Percentiles rank a stretch among this genome's conserved stretches.
phyloP scores from a whole-genome alignment of 164 flowering plant genomes.

The Pachysandra terminalis region DNA sequence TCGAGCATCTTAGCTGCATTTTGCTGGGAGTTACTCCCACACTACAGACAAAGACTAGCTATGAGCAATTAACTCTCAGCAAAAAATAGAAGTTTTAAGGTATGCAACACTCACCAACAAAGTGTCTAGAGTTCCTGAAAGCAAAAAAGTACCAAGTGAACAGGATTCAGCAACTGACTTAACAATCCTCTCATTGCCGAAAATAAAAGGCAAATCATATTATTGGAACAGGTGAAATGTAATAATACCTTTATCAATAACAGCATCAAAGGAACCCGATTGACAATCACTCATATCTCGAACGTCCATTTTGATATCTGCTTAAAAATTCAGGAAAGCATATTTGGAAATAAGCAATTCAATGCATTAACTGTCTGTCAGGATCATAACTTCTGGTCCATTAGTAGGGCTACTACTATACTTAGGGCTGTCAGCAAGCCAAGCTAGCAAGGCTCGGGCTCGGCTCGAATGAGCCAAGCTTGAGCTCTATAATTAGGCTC shows the following conservation, averaged over 20 bases:
- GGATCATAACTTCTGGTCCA: neutral
- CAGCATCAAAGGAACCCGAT: no score
- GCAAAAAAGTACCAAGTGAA: constrained; percentile 12
- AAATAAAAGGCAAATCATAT: neutral
- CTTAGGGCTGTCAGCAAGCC: no score
- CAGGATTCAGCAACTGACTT: constrained; percentile 6
- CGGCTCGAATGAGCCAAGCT: no score
- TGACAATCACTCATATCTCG: constrained; percentile 64
- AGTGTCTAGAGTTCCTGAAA: constrained; percentile 91
- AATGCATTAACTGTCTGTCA: neutral
- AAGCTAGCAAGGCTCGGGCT: no score
- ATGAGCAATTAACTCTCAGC: constrained; percentile 13
- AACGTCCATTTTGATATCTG: constrained; percentile 77
- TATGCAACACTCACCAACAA: constrained; percentile 60
- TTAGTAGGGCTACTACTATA: no score
- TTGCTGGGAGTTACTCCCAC: constrained; percentile 61
- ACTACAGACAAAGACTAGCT: constrained; percentile 35
- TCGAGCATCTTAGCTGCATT: constrained; percentile 67
- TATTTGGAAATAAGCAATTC: neutral
- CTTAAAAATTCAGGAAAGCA: constrained; percentile 18
- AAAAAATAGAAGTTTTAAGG: constrained; percentile 11
- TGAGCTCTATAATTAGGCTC: no score
- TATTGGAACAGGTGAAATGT: neutral
- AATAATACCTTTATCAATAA: constrained; percentile 64
- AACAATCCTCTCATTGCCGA: neutral